Percentiles rank a stretch among this genome's conserved stretches.
Conservation (phyloP, 2,329 filamentous ascomycete species). For the Neonectria punicea region DNA sequence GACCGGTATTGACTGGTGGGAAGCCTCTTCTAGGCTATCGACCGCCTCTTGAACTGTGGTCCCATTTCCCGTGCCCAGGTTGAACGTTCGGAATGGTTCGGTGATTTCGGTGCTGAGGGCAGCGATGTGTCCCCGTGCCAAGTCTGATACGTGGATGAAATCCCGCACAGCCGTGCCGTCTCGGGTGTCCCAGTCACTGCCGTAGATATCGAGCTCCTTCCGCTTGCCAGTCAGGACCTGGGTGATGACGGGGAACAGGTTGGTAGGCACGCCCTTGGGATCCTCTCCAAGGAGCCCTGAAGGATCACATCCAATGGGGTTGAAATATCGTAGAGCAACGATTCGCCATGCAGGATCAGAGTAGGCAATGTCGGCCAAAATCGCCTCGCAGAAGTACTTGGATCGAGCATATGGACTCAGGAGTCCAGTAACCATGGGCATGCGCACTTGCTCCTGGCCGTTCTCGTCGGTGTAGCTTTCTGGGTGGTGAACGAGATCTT, state of each 20-base stretch:
- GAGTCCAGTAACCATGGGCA: constrained; percentile 55
- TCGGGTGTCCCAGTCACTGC: constrained; percentile 71
- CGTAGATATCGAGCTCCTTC: constrained; percentile 68
- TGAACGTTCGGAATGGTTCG: constrained; percentile 54
- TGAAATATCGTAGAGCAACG: constrained; percentile 74
- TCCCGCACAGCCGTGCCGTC: constrained; percentile 75
- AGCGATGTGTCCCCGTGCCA: constrained; percentile 72
- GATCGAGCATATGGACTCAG: constrained; percentile 74
- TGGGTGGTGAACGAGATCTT: constrained; percentile 34
- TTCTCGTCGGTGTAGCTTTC: constrained; percentile 62
- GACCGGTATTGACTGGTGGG: constrained; percentile 50
- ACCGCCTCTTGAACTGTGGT: constrained; percentile 58
- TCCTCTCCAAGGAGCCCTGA: constrained; percentile 73
- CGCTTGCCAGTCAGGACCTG: constrained; percentile 68
- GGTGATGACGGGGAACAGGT: constrained; percentile 72
- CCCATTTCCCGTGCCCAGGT: constrained; percentile 58
- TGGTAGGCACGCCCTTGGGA: constrained; percentile 69
- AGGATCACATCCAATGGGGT: constrained; percentile 73
- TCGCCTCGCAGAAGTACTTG: constrained; percentile 75
- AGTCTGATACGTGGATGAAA: constrained; percentile 74
- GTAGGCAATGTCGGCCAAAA: constrained; percentile 69
- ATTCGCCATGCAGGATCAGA: constrained; percentile 72
- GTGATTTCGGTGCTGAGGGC: constrained; percentile 56
- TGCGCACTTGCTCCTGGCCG: constrained; percentile 42
- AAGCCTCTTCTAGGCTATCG: constrained; percentile 50